A percentile compares a stretch with the other conserved stretches of the same genome.
Evolutionary conservation across 441 rosid species (phyloP).

Genomic region (Pelargonium myrrhifolium): DNA sequence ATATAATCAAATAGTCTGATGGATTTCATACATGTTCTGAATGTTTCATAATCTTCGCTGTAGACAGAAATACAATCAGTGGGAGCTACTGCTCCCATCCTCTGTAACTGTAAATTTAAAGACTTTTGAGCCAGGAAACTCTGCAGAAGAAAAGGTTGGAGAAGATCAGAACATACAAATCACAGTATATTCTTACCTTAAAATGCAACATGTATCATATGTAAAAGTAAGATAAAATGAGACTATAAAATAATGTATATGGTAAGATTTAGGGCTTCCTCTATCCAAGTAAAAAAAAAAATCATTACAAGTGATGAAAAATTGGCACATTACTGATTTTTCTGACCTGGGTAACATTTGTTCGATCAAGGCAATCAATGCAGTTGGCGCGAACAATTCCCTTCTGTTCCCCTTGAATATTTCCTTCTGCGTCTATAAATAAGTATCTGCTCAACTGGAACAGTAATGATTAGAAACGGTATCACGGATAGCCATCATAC

Average conservation of each 20-base stretch:
- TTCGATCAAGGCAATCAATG: slow-evolving; percentile 95
- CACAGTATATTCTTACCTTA: slow-evolving; percentile 2
- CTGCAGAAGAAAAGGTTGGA: slow-evolving; percentile 35
- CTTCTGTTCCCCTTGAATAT: slow-evolving; percentile 71
- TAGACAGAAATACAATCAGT: slow-evolving; percentile 59
- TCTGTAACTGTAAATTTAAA: slow-evolving; percentile 57
- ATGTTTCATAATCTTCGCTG: slow-evolving; percentile 52
- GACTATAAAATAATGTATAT: too few relatives aligned
- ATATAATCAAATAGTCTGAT: slow-evolving; percentile 6
- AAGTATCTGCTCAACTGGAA: slow-evolving; percentile 87
- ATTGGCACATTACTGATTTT: not conserved
- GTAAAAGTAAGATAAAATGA: too few relatives aligned
- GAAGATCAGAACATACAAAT: slow-evolving; percentile 8
- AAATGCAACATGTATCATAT: slow-evolving; percentile 3
- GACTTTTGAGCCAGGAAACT: slow-evolving; percentile 74
- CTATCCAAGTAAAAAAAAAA: slow-evolving; percentile 18
- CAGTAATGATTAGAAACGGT: slow-evolving; percentile 41
- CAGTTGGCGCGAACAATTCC: slow-evolving; percentile 87
- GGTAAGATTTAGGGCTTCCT: not conserved
- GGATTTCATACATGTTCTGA: slow-evolving; percentile 57
- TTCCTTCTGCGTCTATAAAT: slow-evolving; percentile 57
- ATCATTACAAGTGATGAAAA: slow-evolving; percentile 3
- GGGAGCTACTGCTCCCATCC: slow-evolving; percentile 49
- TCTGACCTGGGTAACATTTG: slow-evolving; percentile 93
- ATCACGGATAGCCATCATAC: slow-evolving; percentile 31